Percentiles rank a stretch among this genome's conserved stretches.
Evolutionary conservation across 192 early-diverging fungal genomes (phyloP).

Genomic region (Chytriomyces sp.): DNA sequence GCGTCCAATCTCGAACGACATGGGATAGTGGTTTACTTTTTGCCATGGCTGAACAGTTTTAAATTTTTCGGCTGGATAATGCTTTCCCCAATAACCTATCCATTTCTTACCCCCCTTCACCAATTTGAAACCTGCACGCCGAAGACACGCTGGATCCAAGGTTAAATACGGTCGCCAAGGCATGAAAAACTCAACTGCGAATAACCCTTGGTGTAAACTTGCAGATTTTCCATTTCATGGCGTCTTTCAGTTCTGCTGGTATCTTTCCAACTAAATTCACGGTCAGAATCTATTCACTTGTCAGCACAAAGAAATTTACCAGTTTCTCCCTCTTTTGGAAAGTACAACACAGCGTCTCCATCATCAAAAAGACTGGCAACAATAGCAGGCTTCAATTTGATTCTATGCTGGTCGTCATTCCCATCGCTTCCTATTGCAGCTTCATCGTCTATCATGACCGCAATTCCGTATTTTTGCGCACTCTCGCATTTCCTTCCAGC

Average conservation of each 20-base stretch:
- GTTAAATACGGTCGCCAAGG: too few relatives aligned
- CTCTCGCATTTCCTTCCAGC: slow-evolving; percentile 7
- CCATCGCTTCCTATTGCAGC: not conserved
- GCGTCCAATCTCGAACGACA: slow-evolving; percentile 53
- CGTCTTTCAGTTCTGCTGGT: slow-evolving; percentile 23
- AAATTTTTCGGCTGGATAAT: slow-evolving; percentile 40
- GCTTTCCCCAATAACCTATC: slow-evolving; percentile 55
- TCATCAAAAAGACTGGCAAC: slow-evolving; percentile 41
- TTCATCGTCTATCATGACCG: slow-evolving; percentile 14
- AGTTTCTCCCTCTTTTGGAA: slow-evolving; percentile 38
- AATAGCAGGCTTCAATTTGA: slow-evolving; percentile 11
- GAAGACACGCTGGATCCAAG: slow-evolving; percentile 31
- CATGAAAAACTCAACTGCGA: slow-evolving; percentile 42
- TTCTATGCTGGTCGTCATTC: not conserved
- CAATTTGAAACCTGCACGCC: slow-evolving; percentile 44
- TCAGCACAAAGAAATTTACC: not conserved
- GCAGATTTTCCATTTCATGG: slow-evolving; percentile 48
- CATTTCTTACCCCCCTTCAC: slow-evolving; percentile 41
- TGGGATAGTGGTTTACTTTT: slow-evolving; percentile 58
- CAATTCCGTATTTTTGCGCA: slow-evolving; percentile 21
- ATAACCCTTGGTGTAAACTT: slow-evolving; percentile 49
- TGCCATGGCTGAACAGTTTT: slow-evolving; percentile 48
- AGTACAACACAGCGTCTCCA: slow-evolving; percentile 44
- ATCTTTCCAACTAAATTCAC: slow-evolving; percentile 19
- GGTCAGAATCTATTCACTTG: not conserved